Evolutionary conservation across 768 basidiomycete genomes (phyloP).

Genomic region (Bullera alba): DNA sequence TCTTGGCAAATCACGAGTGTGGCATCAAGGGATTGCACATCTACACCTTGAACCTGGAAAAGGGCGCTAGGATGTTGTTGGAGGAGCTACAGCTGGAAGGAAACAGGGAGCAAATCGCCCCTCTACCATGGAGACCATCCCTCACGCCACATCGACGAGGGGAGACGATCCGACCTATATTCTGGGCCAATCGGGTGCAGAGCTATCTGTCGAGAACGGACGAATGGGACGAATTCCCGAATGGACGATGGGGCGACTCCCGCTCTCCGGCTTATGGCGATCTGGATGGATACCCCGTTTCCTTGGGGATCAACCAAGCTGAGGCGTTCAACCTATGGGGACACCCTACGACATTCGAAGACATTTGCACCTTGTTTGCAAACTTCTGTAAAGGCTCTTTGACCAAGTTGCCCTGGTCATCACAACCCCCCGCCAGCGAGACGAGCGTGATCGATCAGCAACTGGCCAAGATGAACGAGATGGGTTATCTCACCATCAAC

Average conservation of each 20-base stretch:
- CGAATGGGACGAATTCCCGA: constrained; percentile 99
- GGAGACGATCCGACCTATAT: constrained; percentile 93
- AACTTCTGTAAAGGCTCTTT: constrained; percentile 45
- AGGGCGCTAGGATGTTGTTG: constrained; percentile 87
- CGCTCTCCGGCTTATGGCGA: constrained; percentile 97
- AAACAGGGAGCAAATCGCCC: constrained; percentile 71
- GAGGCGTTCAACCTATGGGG: constrained; percentile 44
- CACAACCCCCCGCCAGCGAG: constrained; percentile 45
- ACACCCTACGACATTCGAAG: constrained; percentile 25
- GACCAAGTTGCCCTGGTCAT: constrained; percentile 44
- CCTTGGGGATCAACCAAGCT: constrained; percentile 62
- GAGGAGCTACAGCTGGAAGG: constrained; percentile 71
- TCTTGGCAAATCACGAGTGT: constrained; percentile 63
- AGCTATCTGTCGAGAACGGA: constrained; percentile 89
- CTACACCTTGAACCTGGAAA: constrained; percentile 96
- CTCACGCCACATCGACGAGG: constrained; percentile 84
- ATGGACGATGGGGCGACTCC: constrained; percentile 96
- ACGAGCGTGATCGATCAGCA: constrained; percentile 46
- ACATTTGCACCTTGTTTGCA: constrained; percentile 42
- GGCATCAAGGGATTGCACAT: constrained; percentile 88
- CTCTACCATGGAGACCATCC: constrained; percentile 94
- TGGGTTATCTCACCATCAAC: constrained; percentile 95
- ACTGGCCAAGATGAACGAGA: constrained; percentile 63
- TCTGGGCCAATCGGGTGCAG: constrained; percentile 92
- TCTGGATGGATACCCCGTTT: constrained; percentile 91